Evolutionary conservation across 345 rosid species (phyloP), one percentile per base, ranked within the genome.

Genomic region (Salix suchowensis): DNA sequence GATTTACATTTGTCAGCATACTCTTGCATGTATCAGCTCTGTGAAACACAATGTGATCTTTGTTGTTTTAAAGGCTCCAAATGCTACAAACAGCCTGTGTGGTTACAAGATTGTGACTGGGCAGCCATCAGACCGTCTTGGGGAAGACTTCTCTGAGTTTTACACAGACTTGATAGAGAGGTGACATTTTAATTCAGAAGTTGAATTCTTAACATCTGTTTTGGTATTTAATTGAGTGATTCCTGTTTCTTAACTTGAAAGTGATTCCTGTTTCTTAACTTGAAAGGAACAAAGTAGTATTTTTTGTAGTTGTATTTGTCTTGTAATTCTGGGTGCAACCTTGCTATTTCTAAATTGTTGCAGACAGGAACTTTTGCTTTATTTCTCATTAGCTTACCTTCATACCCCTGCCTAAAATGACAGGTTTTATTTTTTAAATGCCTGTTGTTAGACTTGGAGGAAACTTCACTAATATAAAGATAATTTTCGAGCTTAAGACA

Each of bases 21-120:
- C 28, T 68, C 36, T 44, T 61, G 15, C 26, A 13, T 50, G 26
- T 65, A 37, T 68, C 34, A 52, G 28, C 24, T 40, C 2, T 62
- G 23, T 39, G 23, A 80, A 81, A 58, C 74, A 80, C 71, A 84
- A 81, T 65, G 21, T 82, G 74, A 71, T 74, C 55, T 48, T 62
- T 84, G 55, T 79, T 24, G 42, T 77, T 70, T 30, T 77, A 65
- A 78, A 88, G 99, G 99, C 94, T 81, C 99, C 99, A 19, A 96
- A 96, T 88, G 97, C 99, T 42, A 88, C 97, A 73, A 96, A 96
- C 81, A 86, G 97, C 83, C 83, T 96, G 54, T 96, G 99, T 71
- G 99, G 98, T 73, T 94, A 96, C 86, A 92, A 92, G 83, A 91
- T 95, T 80, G 98, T 95, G 81, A 93, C 98, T 19, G 98, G 98